Evolutionary conservation across 169 alveolate genomes (phyloP), one percentile per base, ranked within the genome.

Genomic region (Eimeria zaria): DNA sequence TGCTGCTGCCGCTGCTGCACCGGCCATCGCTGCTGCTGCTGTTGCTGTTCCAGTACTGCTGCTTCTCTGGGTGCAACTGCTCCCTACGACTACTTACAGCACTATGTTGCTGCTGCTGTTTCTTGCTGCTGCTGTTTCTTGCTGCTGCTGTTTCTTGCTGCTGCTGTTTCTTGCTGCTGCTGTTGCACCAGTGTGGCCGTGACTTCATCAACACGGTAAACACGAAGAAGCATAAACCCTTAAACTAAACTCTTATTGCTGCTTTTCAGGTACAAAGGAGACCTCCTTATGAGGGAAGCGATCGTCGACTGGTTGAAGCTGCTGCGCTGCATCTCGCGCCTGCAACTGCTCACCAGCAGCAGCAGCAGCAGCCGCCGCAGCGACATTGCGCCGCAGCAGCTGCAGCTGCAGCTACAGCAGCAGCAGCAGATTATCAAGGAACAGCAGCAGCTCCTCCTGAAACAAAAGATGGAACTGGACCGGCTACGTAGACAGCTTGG

Each of bases 191-290:
- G 6, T 22, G 39, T 46, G 62, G 5, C 48, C 58, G n/a, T 27
- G n/a, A 16, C 58, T 39, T 7, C 36, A 76, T 14, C 80, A 69
- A 46, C 80, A 69, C 58, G 12, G 11, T 1, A 22, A 9, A 46
- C 41, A 39, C 46, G 39, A 27, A 24, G 11, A 9, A 30, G n/a
- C 33, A 76, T 1, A 36, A n/a, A n/a, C n/a, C 87, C 87, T 60
- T 18, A 60, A 18, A 2, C 69, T 12, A 76, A 76, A 76, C 87
- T 60, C 87, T 51, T 6, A 36, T 30, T 67, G 83, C 33, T 74
- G 78, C 36, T 0, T 41, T n/a, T 27, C 76, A 90, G 95, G 81
- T 90, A 67, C 95, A 90, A 90, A n/a, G 95, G 95, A 41, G 95
- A 90, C 64, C 24, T 90, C 73, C 67, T 90, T 5, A 74, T 90